Conservation (phyloP, 805 yeast species). For the Helenozyma rhizophorensis region DNA sequence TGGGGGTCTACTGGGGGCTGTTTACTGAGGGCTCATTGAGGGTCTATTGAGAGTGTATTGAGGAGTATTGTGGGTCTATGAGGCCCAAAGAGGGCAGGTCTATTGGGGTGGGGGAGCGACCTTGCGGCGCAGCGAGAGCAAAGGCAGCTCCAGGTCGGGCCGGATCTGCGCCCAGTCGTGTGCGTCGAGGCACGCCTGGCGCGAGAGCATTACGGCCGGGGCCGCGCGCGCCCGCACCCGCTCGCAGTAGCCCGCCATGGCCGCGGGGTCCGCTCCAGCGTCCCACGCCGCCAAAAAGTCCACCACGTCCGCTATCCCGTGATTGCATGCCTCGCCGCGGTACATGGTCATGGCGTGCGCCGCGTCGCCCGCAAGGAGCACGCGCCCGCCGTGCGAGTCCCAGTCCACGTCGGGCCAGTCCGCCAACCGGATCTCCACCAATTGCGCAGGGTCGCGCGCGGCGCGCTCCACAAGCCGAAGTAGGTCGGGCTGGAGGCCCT, state of each 20-base stretch:
- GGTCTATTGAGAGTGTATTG: too few relatives aligned
- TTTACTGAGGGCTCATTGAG: too few relatives aligned
- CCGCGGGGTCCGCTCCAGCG: slow-evolving; percentile 5
- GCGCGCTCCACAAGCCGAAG: slow-evolving; percentile 13
- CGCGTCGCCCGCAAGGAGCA: slow-evolving; percentile 16
- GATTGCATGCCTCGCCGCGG: slow-evolving; percentile 19
- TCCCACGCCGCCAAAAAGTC: slow-evolving; percentile 13
- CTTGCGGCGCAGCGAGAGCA: slow-evolving; percentile 2
- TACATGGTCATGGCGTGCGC: slow-evolving; percentile 21
- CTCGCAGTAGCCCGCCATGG: slow-evolving; percentile 8
- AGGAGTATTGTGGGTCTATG: too few relatives aligned
- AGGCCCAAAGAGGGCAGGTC: too few relatives aligned
- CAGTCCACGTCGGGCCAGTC: slow-evolving; percentile 17
- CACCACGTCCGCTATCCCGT: slow-evolving; percentile 15
- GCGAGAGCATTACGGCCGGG: slow-evolving; percentile 2
- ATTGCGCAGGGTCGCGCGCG: slow-evolving; percentile 6
- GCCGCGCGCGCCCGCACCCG: slow-evolving; percentile 11
- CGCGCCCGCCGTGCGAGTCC: slow-evolving; percentile 8
- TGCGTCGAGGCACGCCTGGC: slow-evolving; percentile 4
- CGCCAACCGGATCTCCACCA: slow-evolving; percentile 13
- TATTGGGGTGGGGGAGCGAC: neutral
- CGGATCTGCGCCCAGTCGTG: slow-evolving; percentile 2
- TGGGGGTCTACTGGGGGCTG: too few relatives aligned
- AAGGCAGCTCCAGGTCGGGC: slow-evolving; percentile 1
- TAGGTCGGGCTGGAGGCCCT: slow-evolving; percentile 13